A percentile compares a stretch with the other conserved stretches of the same genome.
These are phyloP conservation scores for Chionographis japonica DNA, from an alignment of 106 monocot species.

Conservation along the genomic window DNA sequence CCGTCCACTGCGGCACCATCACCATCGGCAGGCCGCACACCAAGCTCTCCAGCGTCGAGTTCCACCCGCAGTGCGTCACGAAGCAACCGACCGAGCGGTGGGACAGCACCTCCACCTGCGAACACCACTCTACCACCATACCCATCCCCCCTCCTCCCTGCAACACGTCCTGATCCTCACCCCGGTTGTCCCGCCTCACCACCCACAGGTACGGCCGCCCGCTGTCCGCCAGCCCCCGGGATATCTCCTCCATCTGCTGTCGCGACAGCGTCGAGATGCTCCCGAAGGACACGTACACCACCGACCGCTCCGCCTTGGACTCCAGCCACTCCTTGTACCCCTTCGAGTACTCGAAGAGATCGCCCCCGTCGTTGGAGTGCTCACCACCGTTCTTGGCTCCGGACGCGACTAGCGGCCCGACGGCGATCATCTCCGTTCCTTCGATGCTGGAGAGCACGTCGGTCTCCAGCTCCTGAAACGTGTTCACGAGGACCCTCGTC, in stretches of 20 bases:
- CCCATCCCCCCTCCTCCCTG: not conserved
- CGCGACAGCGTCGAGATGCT: not conserved
- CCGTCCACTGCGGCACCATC: slow-evolving; percentile 12
- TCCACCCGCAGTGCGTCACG: slow-evolving; percentile 51
- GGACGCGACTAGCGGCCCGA: not conserved
- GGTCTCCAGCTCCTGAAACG: slow-evolving; percentile 1
- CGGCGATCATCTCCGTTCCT: not conserved
- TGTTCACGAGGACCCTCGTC: slow-evolving; percentile 8
- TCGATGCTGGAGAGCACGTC: not conserved
- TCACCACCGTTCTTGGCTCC: too few species aligned
- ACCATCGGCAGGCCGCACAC: slow-evolving; percentile 23
- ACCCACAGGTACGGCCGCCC: slow-evolving; percentile 9
- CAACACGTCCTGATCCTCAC: not conserved
- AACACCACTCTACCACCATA: not conserved
- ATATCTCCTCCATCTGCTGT: slow-evolving; percentile 4
- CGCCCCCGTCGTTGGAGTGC: not conserved
- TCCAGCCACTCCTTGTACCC: slow-evolving; percentile 9
- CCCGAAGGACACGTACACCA: slow-evolving; percentile 19
- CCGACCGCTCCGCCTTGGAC: not conserved
- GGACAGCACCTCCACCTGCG: slow-evolving; percentile 10
- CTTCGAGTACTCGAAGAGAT: slow-evolving; percentile 1
- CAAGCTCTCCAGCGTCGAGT: slow-evolving; percentile 39
- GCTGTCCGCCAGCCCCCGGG: not conserved
- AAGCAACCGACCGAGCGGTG: slow-evolving; percentile 18
- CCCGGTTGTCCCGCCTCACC: slow-evolving; percentile 1